Conservation (phyloP, 192 early-diverging fungal species). For the Mortierella antarctica region DNA sequence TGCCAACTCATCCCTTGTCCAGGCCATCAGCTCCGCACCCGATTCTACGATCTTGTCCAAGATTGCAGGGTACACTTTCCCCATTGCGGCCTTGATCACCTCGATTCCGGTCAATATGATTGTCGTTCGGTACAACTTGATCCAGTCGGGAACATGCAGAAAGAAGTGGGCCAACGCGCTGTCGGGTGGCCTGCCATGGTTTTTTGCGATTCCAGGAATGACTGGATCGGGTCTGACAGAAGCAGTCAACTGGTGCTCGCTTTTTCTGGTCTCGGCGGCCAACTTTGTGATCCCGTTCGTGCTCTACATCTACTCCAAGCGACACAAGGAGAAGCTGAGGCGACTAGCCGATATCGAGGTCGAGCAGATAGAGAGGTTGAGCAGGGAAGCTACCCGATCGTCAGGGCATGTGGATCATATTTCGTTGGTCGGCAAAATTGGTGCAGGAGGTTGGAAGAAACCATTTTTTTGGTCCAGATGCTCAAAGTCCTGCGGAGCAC, state of each 20-base stretch:
- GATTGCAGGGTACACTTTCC: conserved; percentile 62
- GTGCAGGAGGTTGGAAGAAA: not conserved
- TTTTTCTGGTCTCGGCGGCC: conserved; percentile 71
- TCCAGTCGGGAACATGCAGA: conserved; percentile 65
- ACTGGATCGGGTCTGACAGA: conserved; percentile 55
- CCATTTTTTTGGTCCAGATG: no score
- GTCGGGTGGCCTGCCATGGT: conserved; percentile 26
- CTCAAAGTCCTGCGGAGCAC: not conserved
- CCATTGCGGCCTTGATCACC: conserved; percentile 67
- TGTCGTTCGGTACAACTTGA: conserved; percentile 64
- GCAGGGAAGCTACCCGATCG: not conserved
- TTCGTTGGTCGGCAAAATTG: not conserved
- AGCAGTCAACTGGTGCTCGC: conserved; percentile 69
- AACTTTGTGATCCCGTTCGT: conserved; percentile 76
- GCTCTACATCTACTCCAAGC: conserved; percentile 69
- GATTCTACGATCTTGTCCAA: conserved; percentile 51
- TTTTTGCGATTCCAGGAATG: conserved; percentile 29
- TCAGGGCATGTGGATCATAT: no score
- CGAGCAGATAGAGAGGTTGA: not conserved
- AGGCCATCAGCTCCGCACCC: conserved; percentile 58
- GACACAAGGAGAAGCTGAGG: conserved; percentile 33
- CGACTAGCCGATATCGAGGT: conserved; percentile 8
- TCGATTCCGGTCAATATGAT: conserved; percentile 80
- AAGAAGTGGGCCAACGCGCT: conserved; percentile 57
- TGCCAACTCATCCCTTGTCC: conserved; percentile 53